phyloP scores from a whole-genome alignment of 2,329 filamentous ascomycete species.

The Beauveria rudraprayagi region DNA sequence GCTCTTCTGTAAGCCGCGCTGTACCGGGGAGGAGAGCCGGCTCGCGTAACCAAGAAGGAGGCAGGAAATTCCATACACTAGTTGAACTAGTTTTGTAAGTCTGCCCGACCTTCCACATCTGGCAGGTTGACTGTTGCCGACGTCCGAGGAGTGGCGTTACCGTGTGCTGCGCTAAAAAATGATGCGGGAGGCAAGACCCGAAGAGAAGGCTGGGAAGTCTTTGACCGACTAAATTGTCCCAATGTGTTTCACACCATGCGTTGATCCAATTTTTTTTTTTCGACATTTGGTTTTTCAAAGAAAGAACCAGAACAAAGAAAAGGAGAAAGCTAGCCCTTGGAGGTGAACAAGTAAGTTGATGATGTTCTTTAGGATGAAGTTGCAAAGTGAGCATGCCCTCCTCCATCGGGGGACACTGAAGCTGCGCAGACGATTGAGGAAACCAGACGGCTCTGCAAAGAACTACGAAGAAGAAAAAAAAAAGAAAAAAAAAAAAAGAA shows the following conservation, averaged over 20 bases:
- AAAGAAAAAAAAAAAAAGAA: no score
- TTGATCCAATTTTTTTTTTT: not conserved
- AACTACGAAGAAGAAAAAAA: not conserved
- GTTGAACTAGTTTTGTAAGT: not conserved
- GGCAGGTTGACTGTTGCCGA: slow-evolving; percentile 6
- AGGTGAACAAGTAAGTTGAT: not conserved
- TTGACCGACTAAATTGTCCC: not conserved
- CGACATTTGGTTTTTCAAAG: not conserved
- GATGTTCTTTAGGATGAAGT: not conserved
- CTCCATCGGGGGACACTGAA: not conserved
- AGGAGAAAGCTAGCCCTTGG: not conserved
- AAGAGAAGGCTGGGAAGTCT: not conserved
- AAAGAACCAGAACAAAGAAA: not conserved
- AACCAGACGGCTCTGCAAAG: not conserved
- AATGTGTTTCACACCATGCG: not conserved
- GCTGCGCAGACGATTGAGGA: not conserved
- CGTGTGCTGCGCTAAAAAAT: not conserved
- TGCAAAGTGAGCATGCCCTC: not conserved
- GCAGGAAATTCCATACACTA: not conserved
- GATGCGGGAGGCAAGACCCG: not conserved
- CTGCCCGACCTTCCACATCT: slow-evolving; percentile 1
- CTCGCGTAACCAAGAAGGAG: no score
- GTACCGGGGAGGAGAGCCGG: not conserved
- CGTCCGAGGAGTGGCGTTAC: not conserved
- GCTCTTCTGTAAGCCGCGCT: not conserved